A percentile compares a stretch with the other conserved stretches of the same genome.
phyloP scores from a whole-genome alignment of 768 basidiomycete genomes.

The Tricholoma matsutake region DNA sequence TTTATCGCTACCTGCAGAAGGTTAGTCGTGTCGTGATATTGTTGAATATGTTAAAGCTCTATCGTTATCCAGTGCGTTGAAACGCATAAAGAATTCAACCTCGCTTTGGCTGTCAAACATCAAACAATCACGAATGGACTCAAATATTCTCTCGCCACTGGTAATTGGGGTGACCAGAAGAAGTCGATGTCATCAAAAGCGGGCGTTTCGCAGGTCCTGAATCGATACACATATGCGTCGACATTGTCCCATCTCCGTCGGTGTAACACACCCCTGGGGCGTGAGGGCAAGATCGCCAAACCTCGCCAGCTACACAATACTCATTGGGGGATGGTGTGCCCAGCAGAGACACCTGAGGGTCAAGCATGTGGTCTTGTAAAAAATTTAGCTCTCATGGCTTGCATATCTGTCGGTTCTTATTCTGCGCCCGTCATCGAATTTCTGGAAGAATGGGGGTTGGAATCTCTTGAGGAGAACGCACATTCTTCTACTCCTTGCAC shows the following conservation, averaged over 20 bases:
- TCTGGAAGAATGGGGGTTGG: constrained; percentile 97
- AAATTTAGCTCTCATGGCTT: constrained; percentile 95
- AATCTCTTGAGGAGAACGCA: constrained; percentile 91
- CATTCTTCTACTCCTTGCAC: constrained; percentile 81
- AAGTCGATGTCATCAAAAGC: constrained; percentile 98
- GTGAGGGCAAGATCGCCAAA: constrained; percentile 98
- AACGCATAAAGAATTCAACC: constrained; percentile 91
- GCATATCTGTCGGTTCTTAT: constrained; percentile 95
- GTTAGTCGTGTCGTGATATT: constrained; percentile 34
- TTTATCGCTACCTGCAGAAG: constrained; percentile 96
- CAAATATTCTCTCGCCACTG: constrained; percentile 96
- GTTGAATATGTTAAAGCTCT: constrained; percentile 8
- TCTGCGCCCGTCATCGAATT: constrained; percentile 97
- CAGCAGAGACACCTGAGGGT: constrained; percentile 98
- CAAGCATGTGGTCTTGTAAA: constrained; percentile 99
- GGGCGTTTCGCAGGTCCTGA: constrained; percentile 97
- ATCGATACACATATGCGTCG: constrained; percentile 98
- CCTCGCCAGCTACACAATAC: constrained; percentile 99
- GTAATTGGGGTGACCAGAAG: constrained; percentile 99
- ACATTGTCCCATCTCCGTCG: constrained; percentile 97
- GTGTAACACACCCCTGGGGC: constrained; percentile 95
- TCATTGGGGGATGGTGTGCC: constrained; percentile 99
- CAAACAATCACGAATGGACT: constrained; percentile 98
- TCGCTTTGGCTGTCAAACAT: constrained; percentile 89
- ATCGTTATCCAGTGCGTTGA: constrained; percentile 79